Evolutionary conservation across 306 rosid species (phyloP), one percentile per base, ranked within the genome.

Genomic region (Aeschynomene evenia): DNA sequence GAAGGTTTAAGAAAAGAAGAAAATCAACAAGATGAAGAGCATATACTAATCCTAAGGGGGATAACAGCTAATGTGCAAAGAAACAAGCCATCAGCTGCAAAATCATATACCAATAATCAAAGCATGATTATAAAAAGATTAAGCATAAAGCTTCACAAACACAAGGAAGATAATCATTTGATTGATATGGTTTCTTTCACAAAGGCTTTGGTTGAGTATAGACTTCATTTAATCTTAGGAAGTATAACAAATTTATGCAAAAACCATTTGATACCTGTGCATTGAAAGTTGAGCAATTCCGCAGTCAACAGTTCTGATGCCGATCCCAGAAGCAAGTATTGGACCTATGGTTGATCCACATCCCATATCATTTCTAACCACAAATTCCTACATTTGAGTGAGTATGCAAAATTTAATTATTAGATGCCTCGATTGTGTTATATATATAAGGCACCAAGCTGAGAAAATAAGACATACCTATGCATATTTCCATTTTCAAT

Each of bases 341-440:
- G 98, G 98, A 68, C 97, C 98, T 63, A 94, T 94, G 77, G 98
- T 94, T 28, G 98, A 94, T 74, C 98, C 98, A 28, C 98, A 94
- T 68, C 98, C 98, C 98, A 88, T 94, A 75, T 88, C 98, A 55
- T 94, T 94, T 90, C 98, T 79, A 74, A 94, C 97, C 74, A 83
- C 98, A 64, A 90, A 94, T 76, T 94, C 98, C 98, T 94, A 57
- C 74, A 72, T 8, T 43, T 12, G 31, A 56, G 53, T 2, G 10
- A 29, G 42, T 13, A 34, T n/a, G 19, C 8, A 63, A 63, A 63
- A 1, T 26, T 67, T 29, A 42, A 33, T 39, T 55, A 19, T 29
- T 5, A 39, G 60, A 46, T 28, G 36, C 22, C 54, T 42, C 43
- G 48, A 14, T 63, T 46, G 16, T 43, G 55, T 53, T 49, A 15